Percentiles rank a stretch among this genome's conserved stretches.
Evolutionary conservation across 768 basidiomycete genomes (phyloP).

Genomic region (Russula sp.): DNA sequence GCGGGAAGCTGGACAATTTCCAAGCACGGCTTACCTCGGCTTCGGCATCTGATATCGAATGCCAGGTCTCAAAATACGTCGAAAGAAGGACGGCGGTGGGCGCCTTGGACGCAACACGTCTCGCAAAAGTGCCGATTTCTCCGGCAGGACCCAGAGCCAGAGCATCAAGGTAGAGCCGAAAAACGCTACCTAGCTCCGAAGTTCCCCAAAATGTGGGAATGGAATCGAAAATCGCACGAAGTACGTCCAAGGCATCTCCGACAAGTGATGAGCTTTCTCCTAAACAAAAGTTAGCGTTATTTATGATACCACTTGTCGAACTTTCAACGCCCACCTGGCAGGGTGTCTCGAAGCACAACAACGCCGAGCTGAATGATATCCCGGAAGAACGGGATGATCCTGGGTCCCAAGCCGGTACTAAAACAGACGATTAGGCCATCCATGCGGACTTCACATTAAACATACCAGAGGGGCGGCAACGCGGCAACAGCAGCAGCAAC

Average conservation of each 20-base stretch:
- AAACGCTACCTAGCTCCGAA: conserved; percentile 50
- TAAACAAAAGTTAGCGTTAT: conserved; percentile 24
- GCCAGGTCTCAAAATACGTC: conserved; percentile 57
- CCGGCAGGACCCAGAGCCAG: conserved; percentile 29
- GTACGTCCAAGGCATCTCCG: conserved; percentile 39
- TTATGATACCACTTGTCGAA: background rate
- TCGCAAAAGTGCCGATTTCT: conserved; percentile 44
- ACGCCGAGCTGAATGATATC: conserved; percentile 59
- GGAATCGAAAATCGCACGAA: conserved; percentile 64
- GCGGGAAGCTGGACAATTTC: background rate
- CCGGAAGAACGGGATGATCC: conserved; percentile 81
- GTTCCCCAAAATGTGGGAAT: conserved; percentile 81
- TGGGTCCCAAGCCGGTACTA: conserved; percentile 76
- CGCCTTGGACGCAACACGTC: conserved; percentile 62
- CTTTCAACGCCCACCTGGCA: conserved; percentile 23
- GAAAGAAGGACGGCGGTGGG: conserved; percentile 64
- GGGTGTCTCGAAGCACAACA: conserved; percentile 39
- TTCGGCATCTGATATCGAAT: conserved; percentile 34
- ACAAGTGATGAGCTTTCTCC: conserved; percentile 28
- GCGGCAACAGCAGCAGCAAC: conserved; percentile 45
- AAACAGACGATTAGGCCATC: background rate
- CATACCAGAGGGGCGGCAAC: conserved; percentile 58
- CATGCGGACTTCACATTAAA: conserved; percentile 23
- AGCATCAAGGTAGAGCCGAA: conserved; percentile 51
- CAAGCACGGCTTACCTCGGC: conserved; percentile 3